Conservation (phyloP, 176 grass and related monocot species). For the Triticum dicoccoides region DNA sequence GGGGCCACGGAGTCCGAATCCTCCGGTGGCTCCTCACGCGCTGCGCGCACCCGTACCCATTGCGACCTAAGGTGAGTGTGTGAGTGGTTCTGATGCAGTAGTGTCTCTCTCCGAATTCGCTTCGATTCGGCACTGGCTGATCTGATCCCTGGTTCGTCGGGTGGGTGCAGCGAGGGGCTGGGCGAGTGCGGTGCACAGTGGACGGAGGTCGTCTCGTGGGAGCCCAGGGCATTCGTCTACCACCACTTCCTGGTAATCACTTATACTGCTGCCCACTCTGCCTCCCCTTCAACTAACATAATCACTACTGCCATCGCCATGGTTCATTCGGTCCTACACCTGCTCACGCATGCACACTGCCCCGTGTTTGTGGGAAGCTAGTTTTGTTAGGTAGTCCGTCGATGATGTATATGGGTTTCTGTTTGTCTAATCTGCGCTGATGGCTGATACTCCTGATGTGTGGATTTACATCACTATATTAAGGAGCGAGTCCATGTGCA, state of each 20-base stretch:
- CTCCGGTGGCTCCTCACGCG: neutral
- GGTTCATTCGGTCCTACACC: neutral
- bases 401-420: no score
- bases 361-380: no score
- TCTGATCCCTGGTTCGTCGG: neutral
- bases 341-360: neutral
- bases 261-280: neutral
- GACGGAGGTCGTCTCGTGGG: slow-evolving; percentile 89
- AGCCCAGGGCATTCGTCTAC: slow-evolving; percentile 73
- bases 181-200: slow-evolving; percentile 74
- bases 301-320: neutral
- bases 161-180: slow-evolving; percentile 46
- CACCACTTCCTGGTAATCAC: slow-evolving; percentile 77
- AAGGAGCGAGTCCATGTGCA: neutral
- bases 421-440: neutral
- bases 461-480: neutral
- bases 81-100: neutral
- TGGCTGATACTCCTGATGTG: neutral
- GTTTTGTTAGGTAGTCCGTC: no score
- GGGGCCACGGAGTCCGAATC: no score
- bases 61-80: slow-evolving; percentile 37
- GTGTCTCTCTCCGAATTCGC: neutral
- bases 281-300: neutral
- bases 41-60: neutral
- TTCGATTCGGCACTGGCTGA: neutral